Conservation (phyloP, 2,329 filamentous ascomycete species). For the Cytospora leucostoma region DNA sequence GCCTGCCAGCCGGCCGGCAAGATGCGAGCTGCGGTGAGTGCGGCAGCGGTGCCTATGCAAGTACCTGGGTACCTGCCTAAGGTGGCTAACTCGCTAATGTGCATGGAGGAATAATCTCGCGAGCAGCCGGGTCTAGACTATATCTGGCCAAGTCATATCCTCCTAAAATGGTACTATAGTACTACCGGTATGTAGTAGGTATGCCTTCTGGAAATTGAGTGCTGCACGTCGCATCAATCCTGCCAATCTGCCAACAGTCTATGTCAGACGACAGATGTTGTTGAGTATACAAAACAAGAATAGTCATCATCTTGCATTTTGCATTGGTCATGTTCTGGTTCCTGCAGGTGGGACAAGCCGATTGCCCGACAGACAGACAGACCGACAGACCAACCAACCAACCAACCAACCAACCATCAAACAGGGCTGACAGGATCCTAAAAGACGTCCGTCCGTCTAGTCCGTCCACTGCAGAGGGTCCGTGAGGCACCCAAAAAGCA, state of each 20-base stretch:
- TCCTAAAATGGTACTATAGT: neutral
- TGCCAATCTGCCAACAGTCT: neutral
- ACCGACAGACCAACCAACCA: neutral
- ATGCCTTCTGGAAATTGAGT: neutral
- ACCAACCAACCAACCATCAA: neutral
- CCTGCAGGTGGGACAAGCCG: neutral
- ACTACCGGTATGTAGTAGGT: neutral
- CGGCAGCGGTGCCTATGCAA: neutral
- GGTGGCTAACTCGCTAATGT: neutral
- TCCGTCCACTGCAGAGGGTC: neutral
- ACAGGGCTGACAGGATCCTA: neutral
- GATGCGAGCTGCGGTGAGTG: neutral
- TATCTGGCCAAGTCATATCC: constrained; percentile 2
- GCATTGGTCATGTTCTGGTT: neutral
- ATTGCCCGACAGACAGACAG: neutral
- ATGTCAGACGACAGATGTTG: neutral
- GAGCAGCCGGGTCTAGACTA: constrained; percentile 1
- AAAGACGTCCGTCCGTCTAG: neutral
- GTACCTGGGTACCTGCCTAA: neutral
- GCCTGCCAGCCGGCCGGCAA: constrained; percentile 4
- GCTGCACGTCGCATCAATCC: constrained; percentile 1
- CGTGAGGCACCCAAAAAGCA: constrained; percentile 17
- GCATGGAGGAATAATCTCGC: neutral
- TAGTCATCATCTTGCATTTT: neutral
- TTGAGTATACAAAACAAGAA: neutral